Evolutionary conservation across 2,329 filamentous ascomycete genomes (phyloP).

Genomic region (Apiospora aurea): DNA sequence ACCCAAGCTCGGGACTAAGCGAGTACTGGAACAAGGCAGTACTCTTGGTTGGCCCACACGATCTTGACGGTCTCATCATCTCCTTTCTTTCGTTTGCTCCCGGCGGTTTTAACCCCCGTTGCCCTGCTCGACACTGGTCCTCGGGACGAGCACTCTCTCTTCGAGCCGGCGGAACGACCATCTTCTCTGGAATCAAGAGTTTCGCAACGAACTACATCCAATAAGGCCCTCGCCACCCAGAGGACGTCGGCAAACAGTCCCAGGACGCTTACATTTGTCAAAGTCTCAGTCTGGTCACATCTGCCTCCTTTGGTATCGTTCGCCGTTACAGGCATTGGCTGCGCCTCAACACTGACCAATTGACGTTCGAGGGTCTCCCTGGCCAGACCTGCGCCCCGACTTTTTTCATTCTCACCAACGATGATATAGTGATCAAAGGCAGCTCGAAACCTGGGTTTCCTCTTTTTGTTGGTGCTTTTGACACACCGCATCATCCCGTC

Average conservation of each 20-base stretch:
- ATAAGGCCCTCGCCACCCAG: not conserved
- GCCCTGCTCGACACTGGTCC: constrained; percentile 9
- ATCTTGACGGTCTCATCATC: constrained; percentile 19
- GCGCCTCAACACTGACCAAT: constrained; percentile 25
- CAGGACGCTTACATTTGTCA: constrained; percentile 21
- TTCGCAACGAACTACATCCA: constrained; percentile 9
- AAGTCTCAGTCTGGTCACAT: constrained; percentile 16
- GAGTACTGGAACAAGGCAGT: not conserved
- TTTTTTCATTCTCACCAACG: constrained; percentile 8
- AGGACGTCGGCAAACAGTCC: not conserved
- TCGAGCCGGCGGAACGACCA: not conserved
- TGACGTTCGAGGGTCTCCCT: constrained; percentile 3
- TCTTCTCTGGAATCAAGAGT: constrained; percentile 8
- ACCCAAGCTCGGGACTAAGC: not conserved
- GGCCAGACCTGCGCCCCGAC: not conserved
- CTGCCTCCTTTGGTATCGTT: constrained; percentile 21
- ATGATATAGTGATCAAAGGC: constrained; percentile 19
- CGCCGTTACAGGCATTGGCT: constrained; percentile 24
- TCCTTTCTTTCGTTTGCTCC: constrained; percentile 1
- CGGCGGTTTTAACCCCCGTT: not conserved
- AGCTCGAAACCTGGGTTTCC: constrained; percentile 11
- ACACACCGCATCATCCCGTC: constrained; percentile 19
- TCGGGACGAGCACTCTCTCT: constrained; percentile 10
- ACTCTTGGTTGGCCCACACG: not conserved
- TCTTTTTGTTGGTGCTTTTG: constrained; percentile 2